A percentile compares a stretch with the other conserved stretches of the same genome.
These are phyloP conservation scores for Begonia masoniana DNA, from an alignment of 306 rosid species.

Conservation along the genomic window DNA sequence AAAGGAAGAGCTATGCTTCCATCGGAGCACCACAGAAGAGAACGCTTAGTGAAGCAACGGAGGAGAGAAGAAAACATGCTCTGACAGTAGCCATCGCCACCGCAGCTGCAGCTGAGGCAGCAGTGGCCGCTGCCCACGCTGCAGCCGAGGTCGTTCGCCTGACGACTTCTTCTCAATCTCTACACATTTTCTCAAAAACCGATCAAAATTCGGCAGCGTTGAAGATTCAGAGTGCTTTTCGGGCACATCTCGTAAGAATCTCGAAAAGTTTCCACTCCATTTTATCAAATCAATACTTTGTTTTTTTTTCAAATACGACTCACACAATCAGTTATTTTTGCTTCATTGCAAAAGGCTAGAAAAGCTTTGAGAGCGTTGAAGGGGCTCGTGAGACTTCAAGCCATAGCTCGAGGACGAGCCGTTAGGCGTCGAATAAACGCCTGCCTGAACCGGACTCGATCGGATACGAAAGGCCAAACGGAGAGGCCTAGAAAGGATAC, in stretches of 20 bases:
- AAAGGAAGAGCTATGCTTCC: slow-evolving; percentile 29
- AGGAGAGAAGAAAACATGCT: slow-evolving; percentile 68
- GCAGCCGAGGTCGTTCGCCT: slow-evolving; percentile 84
- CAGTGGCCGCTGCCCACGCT: slow-evolving; percentile 78
- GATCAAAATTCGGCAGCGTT: slow-evolving; percentile 46
- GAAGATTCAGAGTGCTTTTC: slow-evolving; percentile 63
- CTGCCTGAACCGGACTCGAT: slow-evolving; percentile 18
- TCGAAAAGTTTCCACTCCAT: background rate
- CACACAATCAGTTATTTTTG: too few relatives aligned
- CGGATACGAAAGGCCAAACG: slow-evolving; percentile 13
- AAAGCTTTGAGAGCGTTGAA: slow-evolving; percentile 74
- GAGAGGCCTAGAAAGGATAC: slow-evolving; percentile 20
- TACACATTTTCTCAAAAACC: slow-evolving; percentile 14
- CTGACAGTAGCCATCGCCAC: slow-evolving; percentile 70
- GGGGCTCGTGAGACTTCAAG: slow-evolving; percentile 75
- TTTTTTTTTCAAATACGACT: too few relatives aligned
- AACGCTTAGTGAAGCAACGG: slow-evolving; percentile 46
- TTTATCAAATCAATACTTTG: background rate
- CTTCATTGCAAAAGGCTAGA: slow-evolving; percentile 50
- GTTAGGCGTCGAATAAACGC: slow-evolving; percentile 39
- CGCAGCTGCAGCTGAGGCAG: slow-evolving; percentile 80
- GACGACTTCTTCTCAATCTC: slow-evolving; percentile 28
- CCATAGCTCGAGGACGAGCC: slow-evolving; percentile 68
- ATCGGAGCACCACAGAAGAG: slow-evolving; percentile 29
- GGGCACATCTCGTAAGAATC: slow-evolving; percentile 67